phyloP scores from a whole-genome alignment of 1,139 yeast species.

The Debaryomyces sp. region DNA sequence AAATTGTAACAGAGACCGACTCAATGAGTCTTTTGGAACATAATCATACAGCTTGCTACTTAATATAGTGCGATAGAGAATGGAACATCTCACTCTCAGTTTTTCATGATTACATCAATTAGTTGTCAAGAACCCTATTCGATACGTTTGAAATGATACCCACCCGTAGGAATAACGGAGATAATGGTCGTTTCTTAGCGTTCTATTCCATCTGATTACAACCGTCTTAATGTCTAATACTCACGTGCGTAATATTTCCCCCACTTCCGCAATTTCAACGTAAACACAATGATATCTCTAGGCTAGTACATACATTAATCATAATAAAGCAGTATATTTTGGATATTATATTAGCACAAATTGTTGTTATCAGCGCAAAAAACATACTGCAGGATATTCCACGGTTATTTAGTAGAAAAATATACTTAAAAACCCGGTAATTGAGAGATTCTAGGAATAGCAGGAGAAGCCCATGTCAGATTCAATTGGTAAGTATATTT shows the following conservation, averaged over 20 bases:
- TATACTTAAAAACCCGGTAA: background rate
- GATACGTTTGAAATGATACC: too few relatives aligned
- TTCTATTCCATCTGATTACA: background rate
- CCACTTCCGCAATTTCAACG: background rate
- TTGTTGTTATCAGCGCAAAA: background rate
- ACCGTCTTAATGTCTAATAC: background rate
- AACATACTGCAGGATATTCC: background rate
- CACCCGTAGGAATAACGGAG: too few relatives aligned
- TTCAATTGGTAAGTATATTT: conserved; percentile 42
- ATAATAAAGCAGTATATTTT: background rate
- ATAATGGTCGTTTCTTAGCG: background rate
- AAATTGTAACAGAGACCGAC: too few relatives aligned
- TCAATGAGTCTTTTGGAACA: too few relatives aligned
- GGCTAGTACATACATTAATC: background rate
- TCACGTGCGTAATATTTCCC: background rate
- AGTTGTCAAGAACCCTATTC: too few relatives aligned
- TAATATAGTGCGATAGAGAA: too few relatives aligned
- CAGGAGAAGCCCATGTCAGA: conserved; percentile 37
- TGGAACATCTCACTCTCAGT: too few relatives aligned
- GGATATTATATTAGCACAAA: background rate
- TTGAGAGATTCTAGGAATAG: background rate
- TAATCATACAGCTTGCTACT: too few relatives aligned
- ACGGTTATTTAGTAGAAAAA: background rate
- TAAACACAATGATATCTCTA: background rate
- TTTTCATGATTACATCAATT: too few relatives aligned